Conservation (phyloP, 495 filamentous ascomycete genomes). For the Hypoxylon rickii region DNA sequence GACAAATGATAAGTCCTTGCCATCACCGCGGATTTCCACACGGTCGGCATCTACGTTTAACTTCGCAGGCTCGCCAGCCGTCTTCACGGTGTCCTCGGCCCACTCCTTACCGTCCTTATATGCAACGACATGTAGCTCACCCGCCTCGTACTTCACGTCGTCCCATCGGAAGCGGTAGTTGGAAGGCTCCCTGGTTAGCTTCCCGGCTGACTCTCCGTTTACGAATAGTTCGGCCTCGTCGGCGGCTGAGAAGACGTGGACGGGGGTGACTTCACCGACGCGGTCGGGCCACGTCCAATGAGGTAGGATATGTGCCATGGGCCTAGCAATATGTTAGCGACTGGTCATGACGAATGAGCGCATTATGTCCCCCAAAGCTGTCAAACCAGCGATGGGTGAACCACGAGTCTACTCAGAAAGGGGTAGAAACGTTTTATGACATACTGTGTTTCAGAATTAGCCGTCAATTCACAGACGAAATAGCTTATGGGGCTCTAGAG, state of each 20-base stretch:
- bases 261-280: constrained; percentile 50
- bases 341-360: not conserved
- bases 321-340: constrained; percentile 14
- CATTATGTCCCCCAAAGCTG: too few species aligned
- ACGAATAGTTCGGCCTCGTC: constrained; percentile 56
- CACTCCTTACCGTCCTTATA: constrained; percentile 49
- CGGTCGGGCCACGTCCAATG: constrained; percentile 58
- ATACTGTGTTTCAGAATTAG: constrained; percentile 23
- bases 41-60: constrained; percentile 45
- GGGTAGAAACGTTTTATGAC: constrained; percentile 1
- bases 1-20: constrained; percentile 49
- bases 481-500: not conserved
- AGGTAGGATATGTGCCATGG: constrained; percentile 52
- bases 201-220: constrained; percentile 51
- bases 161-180: constrained; percentile 56
- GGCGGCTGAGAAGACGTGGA: constrained; percentile 52
- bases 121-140: constrained; percentile 48
- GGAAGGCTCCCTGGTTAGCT: constrained; percentile 36
- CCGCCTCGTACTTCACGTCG: constrained; percentile 47
- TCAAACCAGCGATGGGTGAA: not conserved
- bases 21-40: constrained; percentile 43
- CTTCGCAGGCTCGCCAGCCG: constrained; percentile 37
- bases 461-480: not conserved
- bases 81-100: constrained; percentile 46
- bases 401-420: not conserved